Evolutionary conservation across 352 stramenopile genomes (phyloP), one percentile per base, ranked within the genome.

Genomic region (Phytophthora hybrid): DNA sequence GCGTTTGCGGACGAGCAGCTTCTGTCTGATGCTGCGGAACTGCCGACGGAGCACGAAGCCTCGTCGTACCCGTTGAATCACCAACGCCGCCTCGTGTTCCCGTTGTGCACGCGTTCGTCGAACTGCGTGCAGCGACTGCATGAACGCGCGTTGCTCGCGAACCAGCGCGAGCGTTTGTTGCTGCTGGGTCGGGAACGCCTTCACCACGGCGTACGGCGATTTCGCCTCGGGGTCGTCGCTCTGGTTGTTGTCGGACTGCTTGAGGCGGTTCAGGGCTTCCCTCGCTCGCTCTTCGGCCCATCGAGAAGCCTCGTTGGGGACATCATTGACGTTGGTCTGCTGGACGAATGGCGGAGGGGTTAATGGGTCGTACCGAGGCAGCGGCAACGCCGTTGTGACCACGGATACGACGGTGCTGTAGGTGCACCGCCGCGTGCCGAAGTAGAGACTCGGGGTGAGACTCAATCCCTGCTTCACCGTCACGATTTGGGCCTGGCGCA

Each of bases 401-500:
- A 92, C 81, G 10, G 82, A 90, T 18, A 92, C 73, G 68, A 93
- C 82, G 26, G 89, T 86, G 76, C 83, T 92, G 74, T 93, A 92
- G 3, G 87, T 93, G 55, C 80, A 91, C 31, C 87, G 80, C 13
- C 87, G 75, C 8, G 87, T 92, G 34, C 87, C 82, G 59, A 93
- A 93, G 79, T 93, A 93, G 31, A 93, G 72, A 64, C 77, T 84
- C 26, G 87, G 83, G 14, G 83, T 83, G 52, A 86, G 59, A 19
- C 70, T 80, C 52, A 92, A 70, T 26, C 78, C 77, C 63, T 91
- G 69, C 55, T 89, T 85, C 18, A 92, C 83, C 4, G 71, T 83
- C 68, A 94, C 85, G 60, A 94, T 82, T 18, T 77, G 79, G 13
- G 77, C 71, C 34, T 91, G 85, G 6, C 78, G 82, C 26, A 72